Evolutionary conservation across 257 asterid species (phyloP), one percentile per base, ranked within the genome.

Genomic region (Capsicum chinense): DNA sequence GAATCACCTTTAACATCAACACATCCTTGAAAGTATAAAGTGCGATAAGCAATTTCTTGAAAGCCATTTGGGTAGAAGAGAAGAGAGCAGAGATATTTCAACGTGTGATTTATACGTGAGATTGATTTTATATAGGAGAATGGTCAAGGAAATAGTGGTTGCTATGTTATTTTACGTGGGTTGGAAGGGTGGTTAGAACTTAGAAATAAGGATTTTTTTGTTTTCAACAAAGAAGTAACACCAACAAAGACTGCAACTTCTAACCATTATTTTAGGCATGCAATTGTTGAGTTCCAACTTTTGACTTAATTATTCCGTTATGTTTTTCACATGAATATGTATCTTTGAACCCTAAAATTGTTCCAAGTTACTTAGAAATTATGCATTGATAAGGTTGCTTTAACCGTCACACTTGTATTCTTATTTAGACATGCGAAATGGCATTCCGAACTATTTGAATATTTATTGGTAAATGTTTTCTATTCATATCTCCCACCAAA

Each of bases 81-180:
- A 17, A 10, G 17, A 39, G 54, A 37, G n/a, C 35, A 8, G 58
- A 42, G 42, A 39, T 19, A 50, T 42, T 80, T 60, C 19, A n/a
- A n/a, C 13, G 48, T 57, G 59, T 33, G 21, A 54, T 82, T 11
- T 57, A 79, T 54, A 12, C 37, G 68, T 13, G 35, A 9, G 8
- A 50, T 39, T n/a, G 6, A 16, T 19, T 26, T 10, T 73, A 42
- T 11, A 73, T 52, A 44, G 86, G 85, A 52, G 81, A 76, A 52
- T 13, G 42, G 81, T 76, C 59, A 50, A 71, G 71, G 17, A 60
- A 17, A 60, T 60, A 21, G 76, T 42, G 37, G 57, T 84, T 58
- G 90, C 52, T 85, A 62, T 60, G 88, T 85, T 85, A 71, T 81
- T 86, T 89, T 80, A 88, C 85, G 78, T 86, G 83, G 86, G 81